Percentiles rank a stretch among this genome's conserved stretches.
Evolutionary conservation across 2,329 filamentous ascomycete species (phyloP).

Genomic region (Thermothelomyces thermophilus): DNA sequence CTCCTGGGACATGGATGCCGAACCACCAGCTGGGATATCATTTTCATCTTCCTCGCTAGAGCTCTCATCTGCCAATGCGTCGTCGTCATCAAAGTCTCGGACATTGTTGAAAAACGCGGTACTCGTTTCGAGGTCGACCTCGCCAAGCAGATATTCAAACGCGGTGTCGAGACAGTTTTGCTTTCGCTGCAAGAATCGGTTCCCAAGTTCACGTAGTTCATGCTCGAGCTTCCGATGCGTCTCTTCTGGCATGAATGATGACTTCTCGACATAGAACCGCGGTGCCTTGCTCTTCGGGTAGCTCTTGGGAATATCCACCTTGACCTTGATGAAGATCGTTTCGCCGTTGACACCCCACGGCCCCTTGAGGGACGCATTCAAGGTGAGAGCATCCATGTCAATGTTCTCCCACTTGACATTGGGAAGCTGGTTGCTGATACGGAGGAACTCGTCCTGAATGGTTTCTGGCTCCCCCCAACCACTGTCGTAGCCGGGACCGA

Average conservation of each 20-base stretch:
- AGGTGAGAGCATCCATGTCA: slow-evolving; percentile 53
- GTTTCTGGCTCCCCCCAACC: slow-evolving; percentile 57
- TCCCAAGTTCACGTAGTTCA: slow-evolving; percentile 51
- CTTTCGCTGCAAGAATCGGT: slow-evolving; percentile 48
- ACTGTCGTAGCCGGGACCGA: slow-evolving; percentile 44
- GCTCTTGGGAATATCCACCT: slow-evolving; percentile 50
- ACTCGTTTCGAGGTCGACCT: slow-evolving; percentile 54
- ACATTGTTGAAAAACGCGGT: slow-evolving; percentile 58
- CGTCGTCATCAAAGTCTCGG: slow-evolving; percentile 54
- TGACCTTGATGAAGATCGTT: slow-evolving; percentile 56
- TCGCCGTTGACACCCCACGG: slow-evolving; percentile 55
- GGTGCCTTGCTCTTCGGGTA: slow-evolving; percentile 55
- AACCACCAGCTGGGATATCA: slow-evolving; percentile 45
- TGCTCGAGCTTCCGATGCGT: slow-evolving; percentile 46
- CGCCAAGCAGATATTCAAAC: slow-evolving; percentile 57
- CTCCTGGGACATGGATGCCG: slow-evolving; percentile 56
- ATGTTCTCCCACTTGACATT: slow-evolving; percentile 60
- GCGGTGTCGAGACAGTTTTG: slow-evolving; percentile 57
- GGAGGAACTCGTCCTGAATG: slow-evolving; percentile 58
- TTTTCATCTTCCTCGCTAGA: slow-evolving; percentile 77
- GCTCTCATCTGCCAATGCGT: slow-evolving; percentile 62
- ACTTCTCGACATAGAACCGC: slow-evolving; percentile 55
- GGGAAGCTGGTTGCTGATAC: slow-evolving; percentile 54
- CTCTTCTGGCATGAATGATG: slow-evolving; percentile 53
- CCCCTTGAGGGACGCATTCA: slow-evolving; percentile 56